Evolutionary conservation across 371 early-diverging fungal species (phyloP).

Genomic region (Syncephalastrum racemosum): DNA sequence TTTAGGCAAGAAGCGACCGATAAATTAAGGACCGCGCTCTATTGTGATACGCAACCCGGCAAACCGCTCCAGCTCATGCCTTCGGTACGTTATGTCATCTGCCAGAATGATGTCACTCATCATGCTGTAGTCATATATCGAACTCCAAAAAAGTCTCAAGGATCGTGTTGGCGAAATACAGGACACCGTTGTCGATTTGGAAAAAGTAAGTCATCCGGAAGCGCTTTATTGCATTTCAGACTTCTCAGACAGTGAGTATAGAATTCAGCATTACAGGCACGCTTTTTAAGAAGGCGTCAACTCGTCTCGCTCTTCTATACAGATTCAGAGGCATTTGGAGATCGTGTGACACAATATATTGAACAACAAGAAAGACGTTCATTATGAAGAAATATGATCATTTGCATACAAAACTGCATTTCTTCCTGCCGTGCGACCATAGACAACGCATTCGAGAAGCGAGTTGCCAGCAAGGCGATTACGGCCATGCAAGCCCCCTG

Average conservation of each 20-base stretch:
- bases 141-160: constrained; percentile 7
- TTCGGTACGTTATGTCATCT: constrained; percentile 2
- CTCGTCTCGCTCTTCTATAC: constrained; percentile 24
- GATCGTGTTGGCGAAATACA: not conserved
- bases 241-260: not conserved
- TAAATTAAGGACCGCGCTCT: no score
- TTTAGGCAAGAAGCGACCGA: no score
- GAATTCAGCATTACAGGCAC: not conserved
- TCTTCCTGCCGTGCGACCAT: constrained; percentile 76
- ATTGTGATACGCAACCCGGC: no score
- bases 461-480: constrained; percentile 86
- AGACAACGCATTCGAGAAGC: constrained; percentile 84
- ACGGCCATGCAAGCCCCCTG: constrained; percentile 81
- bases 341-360: constrained; percentile 4
- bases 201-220: not conserved
- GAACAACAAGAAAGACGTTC: not conserved
- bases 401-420: constrained; percentile 38
- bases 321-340: constrained; percentile 21
- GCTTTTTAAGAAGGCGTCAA: not conserved
- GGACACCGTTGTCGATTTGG: constrained; percentile 5
- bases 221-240: not conserved
- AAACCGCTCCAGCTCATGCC: constrained; percentile 2
- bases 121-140: constrained; percentile 6
- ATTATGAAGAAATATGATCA: constrained; percentile 5
- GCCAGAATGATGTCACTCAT: not conserved